Percentiles rank a stretch among this genome's conserved stretches.
Evolutionary conservation across 2,329 filamentous ascomycete species (phyloP).

Genomic region (Neonectria coccinea): DNA sequence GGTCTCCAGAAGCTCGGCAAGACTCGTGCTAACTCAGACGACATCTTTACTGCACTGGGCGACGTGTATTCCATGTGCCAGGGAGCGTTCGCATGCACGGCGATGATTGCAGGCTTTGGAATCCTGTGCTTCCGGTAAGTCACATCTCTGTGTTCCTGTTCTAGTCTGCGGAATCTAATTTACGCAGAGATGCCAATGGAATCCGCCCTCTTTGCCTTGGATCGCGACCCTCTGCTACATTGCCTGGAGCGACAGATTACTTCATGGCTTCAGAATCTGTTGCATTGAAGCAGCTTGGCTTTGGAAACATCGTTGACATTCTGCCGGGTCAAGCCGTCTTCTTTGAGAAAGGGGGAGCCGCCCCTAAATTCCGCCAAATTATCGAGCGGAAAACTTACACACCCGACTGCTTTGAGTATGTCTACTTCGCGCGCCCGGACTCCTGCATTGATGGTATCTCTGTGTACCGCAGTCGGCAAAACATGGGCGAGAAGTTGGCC

Average conservation of each 20-base stretch:
- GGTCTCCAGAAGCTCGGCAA: slow-evolving; percentile 85
- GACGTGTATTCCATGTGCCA: slow-evolving; percentile 79
- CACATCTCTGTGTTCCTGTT: slow-evolving; percentile 38
- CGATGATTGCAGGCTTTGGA: slow-evolving; percentile 85
- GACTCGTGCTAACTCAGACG: slow-evolving; percentile 80
- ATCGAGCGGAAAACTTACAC: slow-evolving; percentile 77
- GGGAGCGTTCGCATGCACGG: slow-evolving; percentile 83
- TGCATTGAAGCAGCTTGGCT: slow-evolving; percentile 85
- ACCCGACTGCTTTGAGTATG: slow-evolving; percentile 68
- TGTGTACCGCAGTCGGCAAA: slow-evolving; percentile 83
- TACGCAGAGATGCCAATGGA: slow-evolving; percentile 61
- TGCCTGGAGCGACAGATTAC: slow-evolving; percentile 76
- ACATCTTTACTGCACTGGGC: slow-evolving; percentile 78
- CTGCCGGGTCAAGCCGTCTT: slow-evolving; percentile 87
- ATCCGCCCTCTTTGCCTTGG: slow-evolving; percentile 87
- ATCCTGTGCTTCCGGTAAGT: slow-evolving; percentile 76
- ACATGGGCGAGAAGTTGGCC: slow-evolving; percentile 87
- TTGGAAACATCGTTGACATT: slow-evolving; percentile 80
- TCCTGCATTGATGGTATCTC: slow-evolving; percentile 88
- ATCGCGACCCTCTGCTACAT: slow-evolving; percentile 73
- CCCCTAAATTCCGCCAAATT: slow-evolving; percentile 78
- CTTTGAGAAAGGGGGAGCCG: slow-evolving; percentile 79
- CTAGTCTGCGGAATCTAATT: slow-evolving; percentile 48
- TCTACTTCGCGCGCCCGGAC: slow-evolving; percentile 89
- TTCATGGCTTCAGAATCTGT: slow-evolving; percentile 93